Base-by-base conservation (phyloP, 345 rosid genomes). In the Gossypium thurberi region DNA sequence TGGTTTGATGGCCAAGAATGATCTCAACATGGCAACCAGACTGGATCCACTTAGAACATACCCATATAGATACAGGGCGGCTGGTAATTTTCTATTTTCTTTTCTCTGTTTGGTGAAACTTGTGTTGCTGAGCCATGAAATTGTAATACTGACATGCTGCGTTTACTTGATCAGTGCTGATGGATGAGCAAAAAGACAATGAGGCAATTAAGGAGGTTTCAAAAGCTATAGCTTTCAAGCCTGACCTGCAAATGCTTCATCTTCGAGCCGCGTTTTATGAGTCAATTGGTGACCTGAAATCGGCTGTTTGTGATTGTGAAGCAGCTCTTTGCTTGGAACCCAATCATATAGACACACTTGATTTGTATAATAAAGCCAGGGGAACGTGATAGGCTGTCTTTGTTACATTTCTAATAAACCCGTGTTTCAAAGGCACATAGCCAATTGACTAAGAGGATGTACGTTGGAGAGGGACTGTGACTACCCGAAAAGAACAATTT, bases 51-150 rank as follows among this genome's bases (percentile, higher is more conserved):
- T 93, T 73, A 88, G 99, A 78, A 93, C 97, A n/a, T 93, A 93
- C 67, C 99, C 99, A 0, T 96, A 96, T 85, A 85, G 94, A 87
- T 93, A 91, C 83, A 88, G 98, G 76, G 99, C 99, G 55, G 99
- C 98, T 72, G 97, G 98, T 91, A 80, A 28, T 10, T 56, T 56
- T 25, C 13, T 56, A 33, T 33, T 33, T 33, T 33, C 7, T 5
- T 33, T 56, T 6, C 37, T 53, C 37, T 13, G 40, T 33, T 33
- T 33, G 40, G 40, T 0, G 40, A 33, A 33, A 33, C 40, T 33
- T 33, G 40, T 33, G 40, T 5, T 4, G 40, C 40, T 4, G 40
- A 33, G 40, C 40, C 40, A 33, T 33, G 40, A 33, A 33, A 33
- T 33, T 5, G 7, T 33, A 33, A 5, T 5, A 33, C 7, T 33